Percentiles rank a stretch among this genome's conserved stretches.
phyloP scores from a whole-genome alignment of 2,329 filamentous ascomycete species.

The Claviceps pazoutovae region DNA sequence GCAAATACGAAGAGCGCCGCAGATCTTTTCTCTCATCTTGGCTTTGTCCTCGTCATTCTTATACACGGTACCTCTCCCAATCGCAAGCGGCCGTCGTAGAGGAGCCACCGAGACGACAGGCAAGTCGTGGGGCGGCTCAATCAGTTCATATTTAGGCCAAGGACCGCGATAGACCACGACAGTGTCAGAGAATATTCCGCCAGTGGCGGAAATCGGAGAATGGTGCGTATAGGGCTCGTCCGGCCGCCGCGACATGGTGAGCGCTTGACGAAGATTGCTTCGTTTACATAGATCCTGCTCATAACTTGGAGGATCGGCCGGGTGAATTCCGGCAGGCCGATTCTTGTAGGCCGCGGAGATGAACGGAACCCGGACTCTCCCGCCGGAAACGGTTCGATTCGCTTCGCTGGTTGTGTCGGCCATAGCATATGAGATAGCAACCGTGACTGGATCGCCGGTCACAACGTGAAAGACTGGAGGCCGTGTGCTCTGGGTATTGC shows the following conservation, averaged over 20 bases:
- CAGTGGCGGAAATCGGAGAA: constrained; percentile 50
- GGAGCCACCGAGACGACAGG: constrained; percentile 62
- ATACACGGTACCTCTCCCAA: constrained; percentile 40
- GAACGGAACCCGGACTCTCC: constrained; percentile 40
- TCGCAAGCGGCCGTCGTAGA: constrained; percentile 43
- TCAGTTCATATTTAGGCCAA: constrained; percentile 47
- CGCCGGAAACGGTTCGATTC: constrained; percentile 19
- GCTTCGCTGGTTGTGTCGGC: constrained; percentile 21
- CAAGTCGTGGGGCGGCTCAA: constrained; percentile 40
- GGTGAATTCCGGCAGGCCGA: constrained; percentile 67
- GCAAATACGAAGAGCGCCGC: constrained; percentile 56
- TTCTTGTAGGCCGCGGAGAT: constrained; percentile 66
- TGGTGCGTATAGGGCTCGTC: constrained; percentile 31
- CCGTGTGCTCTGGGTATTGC: constrained; percentile 19
- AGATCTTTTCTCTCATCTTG: constrained; percentile 60
- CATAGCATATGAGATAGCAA: constrained; percentile 41
- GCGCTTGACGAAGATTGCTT: constrained; percentile 57
- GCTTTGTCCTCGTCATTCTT: constrained; percentile 52
- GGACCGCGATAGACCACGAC: constrained; percentile 63
- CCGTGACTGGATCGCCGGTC: constrained; percentile 44
- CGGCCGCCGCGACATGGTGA: constrained; percentile 43
- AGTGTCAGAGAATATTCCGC: constrained; percentile 54
- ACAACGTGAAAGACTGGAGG: constrained; percentile 37
- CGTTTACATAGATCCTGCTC: constrained; percentile 59
- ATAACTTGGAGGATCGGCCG: constrained; percentile 38